Base-by-base conservation (phyloP, 2,329 filamentous ascomycete genomes). In the Penicillium sp. region DNA sequence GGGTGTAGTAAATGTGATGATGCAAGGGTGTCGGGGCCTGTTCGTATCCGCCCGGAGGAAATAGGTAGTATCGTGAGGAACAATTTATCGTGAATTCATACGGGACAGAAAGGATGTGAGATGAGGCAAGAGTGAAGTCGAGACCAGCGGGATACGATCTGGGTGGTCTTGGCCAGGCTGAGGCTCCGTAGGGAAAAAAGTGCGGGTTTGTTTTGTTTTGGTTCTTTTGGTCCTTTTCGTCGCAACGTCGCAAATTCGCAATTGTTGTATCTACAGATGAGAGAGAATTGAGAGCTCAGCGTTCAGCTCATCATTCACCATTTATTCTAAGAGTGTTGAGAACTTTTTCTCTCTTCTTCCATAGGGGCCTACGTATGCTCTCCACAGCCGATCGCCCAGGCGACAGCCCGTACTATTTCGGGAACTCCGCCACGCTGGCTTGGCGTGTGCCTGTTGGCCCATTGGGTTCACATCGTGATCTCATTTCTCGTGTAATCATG, bases 401-500 rank as follows among this genome's bases (percentile, higher is more conserved):
- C 59, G 57, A 61, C 57, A 58, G 57, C 41, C 58, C 54, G 56
- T 36, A 43, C 58, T 61, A 61, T 61, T 61, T 59, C 46, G 42
- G 57, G 52, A 41, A 34, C 47, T 33, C 49, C 56, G 59, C 57
- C 58, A 61, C 58, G 46, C 14, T 36, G 13, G 50, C 41, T 49
- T 49, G 41, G 47, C 47, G 14, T 22, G 33, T 46, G 42, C 25
- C 33, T 45, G n/a, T n/a, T n/a, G n/a, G n/a, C n/a, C n/a, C n/a
- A 12, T 44, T 22, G 9, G 3, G 3, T 38, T 30, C 35, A 38
- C 42, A 38, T 53, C 52, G 38, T 53, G n/a, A 27, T n/a, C 30
- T 46, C 41, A 18, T 52, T n/a, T 45, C 42, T 49, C 50, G 31
- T 56, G 33, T 37, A 39, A 11, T 41, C 34, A 45, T 43, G 27